Conservation (phyloP, 371 early-diverging fungal species). For the Rhizopus delemar region DNA sequence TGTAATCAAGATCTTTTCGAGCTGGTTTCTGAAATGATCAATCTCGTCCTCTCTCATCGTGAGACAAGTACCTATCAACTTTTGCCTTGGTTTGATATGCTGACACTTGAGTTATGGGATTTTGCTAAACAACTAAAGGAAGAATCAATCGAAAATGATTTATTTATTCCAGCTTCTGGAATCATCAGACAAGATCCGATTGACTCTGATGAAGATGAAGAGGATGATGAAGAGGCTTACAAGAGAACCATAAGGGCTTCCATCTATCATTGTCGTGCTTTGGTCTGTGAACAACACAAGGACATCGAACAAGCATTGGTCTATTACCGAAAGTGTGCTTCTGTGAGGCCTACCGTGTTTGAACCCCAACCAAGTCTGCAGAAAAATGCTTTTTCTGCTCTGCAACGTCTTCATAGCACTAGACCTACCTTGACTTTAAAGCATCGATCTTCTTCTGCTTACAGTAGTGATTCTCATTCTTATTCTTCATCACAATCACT, state of each 20-base stretch:
- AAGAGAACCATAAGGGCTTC: conserved; percentile 42
- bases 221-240: conserved; percentile 27
- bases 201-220: conserved; percentile 1
- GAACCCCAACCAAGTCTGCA: conserved; percentile 28
- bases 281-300: conserved; percentile 33
- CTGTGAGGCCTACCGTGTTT: conserved; percentile 25
- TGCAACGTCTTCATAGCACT: conserved; percentile 15
- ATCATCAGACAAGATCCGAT: not conserved
- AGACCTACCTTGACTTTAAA: conserved; percentile 9
- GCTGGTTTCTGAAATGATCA: conserved; percentile 32
- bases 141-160: conserved; percentile 29
- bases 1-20: conserved; percentile 32
- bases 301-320: conserved; percentile 28
- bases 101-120: conserved; percentile 32
- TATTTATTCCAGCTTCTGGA: conserved; percentile 3
- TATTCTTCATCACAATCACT: conserved; percentile 11
- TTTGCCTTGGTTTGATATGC: conserved; percentile 30
- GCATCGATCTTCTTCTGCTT: conserved; percentile 9
- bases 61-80: conserved; percentile 23
- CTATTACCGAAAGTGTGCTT: conserved; percentile 36
- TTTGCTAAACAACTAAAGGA: conserved; percentile 45
- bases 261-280: conserved; percentile 44
- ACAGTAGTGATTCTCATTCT: conserved; percentile 13
- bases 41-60: conserved; percentile 33
- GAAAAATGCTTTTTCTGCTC: conserved; percentile 15